Percentiles rank a stretch among this genome's conserved stretches.
phyloP scores from a whole-genome alignment of 805 yeast genomes.

The Metschnikowia kofuensis region DNA sequence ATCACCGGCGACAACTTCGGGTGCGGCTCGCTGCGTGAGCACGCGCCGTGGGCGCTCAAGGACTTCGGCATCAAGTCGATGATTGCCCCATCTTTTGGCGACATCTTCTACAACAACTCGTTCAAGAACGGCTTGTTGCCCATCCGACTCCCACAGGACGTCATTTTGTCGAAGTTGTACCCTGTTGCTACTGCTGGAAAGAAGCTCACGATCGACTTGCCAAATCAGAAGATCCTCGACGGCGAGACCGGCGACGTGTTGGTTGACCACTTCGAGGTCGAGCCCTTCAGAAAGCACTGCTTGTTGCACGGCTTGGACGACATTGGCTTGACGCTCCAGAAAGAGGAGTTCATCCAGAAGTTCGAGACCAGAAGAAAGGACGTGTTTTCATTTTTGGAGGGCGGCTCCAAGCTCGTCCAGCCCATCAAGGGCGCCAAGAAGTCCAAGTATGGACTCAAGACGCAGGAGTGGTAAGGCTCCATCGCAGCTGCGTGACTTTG shows the following conservation, averaged over 20 bases:
- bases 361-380: slow-evolving; percentile 78
- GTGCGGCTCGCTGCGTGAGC: slow-evolving; percentile 98
- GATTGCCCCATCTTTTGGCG: slow-evolving; percentile 98
- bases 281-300: slow-evolving; percentile 91
- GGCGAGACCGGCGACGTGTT: slow-evolving; percentile 61
- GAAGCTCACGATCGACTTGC: slow-evolving; percentile 75
- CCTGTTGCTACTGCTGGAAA: slow-evolving; percentile 79
- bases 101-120: slow-evolving; percentile 95
- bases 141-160: slow-evolving; percentile 80
- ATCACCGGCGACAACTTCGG: slow-evolving; percentile 98
- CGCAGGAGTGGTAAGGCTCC: slow-evolving; percentile 65
- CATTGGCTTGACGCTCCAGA: slow-evolving; percentile 91
- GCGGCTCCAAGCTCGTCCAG: slow-evolving; percentile 67
- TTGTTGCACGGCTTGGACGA: slow-evolving; percentile 93
- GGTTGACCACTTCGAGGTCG: slow-evolving; percentile 82
- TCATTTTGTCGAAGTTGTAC: slow-evolving; percentile 65
- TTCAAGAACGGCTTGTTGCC: slow-evolving; percentile 95
- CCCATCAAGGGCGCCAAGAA: slow-evolving; percentile 70
- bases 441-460: slow-evolving; percentile 59
- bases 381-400: slow-evolving; percentile 88
- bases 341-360: slow-evolving; percentile 69
- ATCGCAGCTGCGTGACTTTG: no score
- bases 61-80: slow-evolving; percentile 96
- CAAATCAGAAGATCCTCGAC: slow-evolving; percentile 75
- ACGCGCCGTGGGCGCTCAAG: slow-evolving; percentile 98